Evolutionary conservation across 2,329 filamentous ascomycete species (phyloP), one percentile per base, ranked within the genome.

Genomic region (Exophiala phaeomuriformis): DNA sequence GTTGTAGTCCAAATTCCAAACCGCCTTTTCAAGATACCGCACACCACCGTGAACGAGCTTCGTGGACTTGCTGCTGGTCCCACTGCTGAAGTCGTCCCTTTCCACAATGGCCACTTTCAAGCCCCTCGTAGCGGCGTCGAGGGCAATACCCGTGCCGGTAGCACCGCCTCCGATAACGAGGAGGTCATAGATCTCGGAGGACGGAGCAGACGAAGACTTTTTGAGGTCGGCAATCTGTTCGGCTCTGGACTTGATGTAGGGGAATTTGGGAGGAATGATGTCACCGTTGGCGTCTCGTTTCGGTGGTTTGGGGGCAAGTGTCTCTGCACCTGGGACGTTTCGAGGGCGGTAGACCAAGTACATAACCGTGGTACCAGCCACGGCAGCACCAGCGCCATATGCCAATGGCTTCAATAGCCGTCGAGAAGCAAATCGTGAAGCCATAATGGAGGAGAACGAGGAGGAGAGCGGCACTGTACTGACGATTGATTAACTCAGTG

Each of bases 41-140:
- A 91, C 88, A 65, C 87, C 87, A 61, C 87, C 87, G 70, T 91
- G 87, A 12, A 91, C 88, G 50, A 91, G 77, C 72, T 91, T 91
- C 46, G 87, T 91, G 73, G 85, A 90, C 75, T 91, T 91, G 70
- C 84, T 88, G 74, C 85, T 90, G 47, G 87, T 91, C 32, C 87
- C 87, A 59, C 83, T 79, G 64, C 84, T 84, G 68, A 91, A 91
- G 70, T 91, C 87, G 68, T 91, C 88, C 60, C 86, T 78, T 72
- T 91, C 87, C n/a, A 91, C 85, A 49, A 90, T 72, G 8, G 88
- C 87, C 54, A 91, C 87, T 71, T 84, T 88, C 64, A 91, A 73
- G 2, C 87, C 87, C 64, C 87, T 79, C 2, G 87, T 90, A 19
- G 83, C 85, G 39, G 87, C 87, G 70, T 91, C 87, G 46, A 91